Conservation (phyloP, 768 basidiomycete genomes). For the Lactifluus subvellereus region DNA sequence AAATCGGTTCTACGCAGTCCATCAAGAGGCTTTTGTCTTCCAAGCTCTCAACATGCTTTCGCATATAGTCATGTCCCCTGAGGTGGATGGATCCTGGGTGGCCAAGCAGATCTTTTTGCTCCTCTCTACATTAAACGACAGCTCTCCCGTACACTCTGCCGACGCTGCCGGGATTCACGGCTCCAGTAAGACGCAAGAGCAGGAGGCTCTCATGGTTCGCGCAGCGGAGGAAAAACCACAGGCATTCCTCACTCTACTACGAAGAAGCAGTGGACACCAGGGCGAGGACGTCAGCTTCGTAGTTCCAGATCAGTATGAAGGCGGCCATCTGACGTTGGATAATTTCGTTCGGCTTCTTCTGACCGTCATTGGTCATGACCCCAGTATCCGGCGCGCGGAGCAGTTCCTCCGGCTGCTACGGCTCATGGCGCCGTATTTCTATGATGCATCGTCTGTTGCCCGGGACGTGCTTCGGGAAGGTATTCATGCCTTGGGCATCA, state of each 20-base stretch:
- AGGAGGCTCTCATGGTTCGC: conserved; percentile 60
- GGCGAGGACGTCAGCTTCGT: conserved; percentile 29
- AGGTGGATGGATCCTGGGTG: conserved; percentile 45
- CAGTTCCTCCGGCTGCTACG: conserved; percentile 62
- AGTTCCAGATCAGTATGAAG: conserved; percentile 57
- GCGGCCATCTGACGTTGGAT: conserved; percentile 50
- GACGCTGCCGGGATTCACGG: conserved; percentile 67
- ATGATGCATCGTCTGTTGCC: conserved; percentile 47
- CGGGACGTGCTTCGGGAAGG: conserved; percentile 59
- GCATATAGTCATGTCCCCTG: conserved; percentile 46
- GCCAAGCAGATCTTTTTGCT: conserved; percentile 52
- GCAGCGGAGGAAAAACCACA: conserved; percentile 73
- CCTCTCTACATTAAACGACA: conserved; percentile 49
- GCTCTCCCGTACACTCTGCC: conserved; percentile 35
- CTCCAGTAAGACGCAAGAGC: conserved; percentile 57
- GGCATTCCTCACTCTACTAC: conserved; percentile 53
- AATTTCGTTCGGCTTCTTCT: conserved; percentile 67
- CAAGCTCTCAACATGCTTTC: conserved; percentile 62
- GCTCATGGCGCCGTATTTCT: conserved; percentile 50
- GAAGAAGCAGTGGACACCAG: conserved; percentile 33
- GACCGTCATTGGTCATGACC: conserved; percentile 75
- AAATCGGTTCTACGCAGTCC: conserved; percentile 67
- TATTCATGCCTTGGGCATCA: conserved; percentile 56
- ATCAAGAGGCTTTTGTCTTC: conserved; percentile 68
- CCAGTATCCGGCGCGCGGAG: conserved; percentile 58